These are phyloP conservation scores for Phytopythium litorale DNA, from an alignment of 352 stramenopile genomes.

Conservation along the genomic window DNA sequence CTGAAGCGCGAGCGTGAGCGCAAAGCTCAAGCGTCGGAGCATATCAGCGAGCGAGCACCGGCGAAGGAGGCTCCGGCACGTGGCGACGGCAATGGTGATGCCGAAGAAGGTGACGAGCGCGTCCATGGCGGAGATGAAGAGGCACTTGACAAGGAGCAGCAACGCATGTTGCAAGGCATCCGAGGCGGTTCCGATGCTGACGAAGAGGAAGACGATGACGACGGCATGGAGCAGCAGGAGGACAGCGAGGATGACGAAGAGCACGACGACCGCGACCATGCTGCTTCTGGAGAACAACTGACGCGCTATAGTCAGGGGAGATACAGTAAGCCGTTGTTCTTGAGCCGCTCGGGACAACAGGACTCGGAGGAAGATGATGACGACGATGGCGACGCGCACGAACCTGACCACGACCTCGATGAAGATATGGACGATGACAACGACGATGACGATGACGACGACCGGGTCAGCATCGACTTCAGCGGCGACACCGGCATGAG, in stretches of 20 bases:
- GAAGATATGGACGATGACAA: constrained; percentile 10
- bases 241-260: constrained; percentile 5
- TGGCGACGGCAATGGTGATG: constrained; percentile 12
- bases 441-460: constrained; percentile 16
- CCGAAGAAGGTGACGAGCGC: neutral
- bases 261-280: constrained; percentile 2
- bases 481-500: neutral
- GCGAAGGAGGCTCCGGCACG: neutral
- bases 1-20: constrained; percentile 3
- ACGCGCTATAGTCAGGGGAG: constrained; percentile 11
- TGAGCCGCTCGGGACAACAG: neutral
- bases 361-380: constrained; percentile 3
- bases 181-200: neutral
- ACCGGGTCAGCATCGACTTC: constrained; percentile 5
- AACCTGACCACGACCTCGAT: constrained; percentile 6
- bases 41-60: neutral
- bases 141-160: neutral
- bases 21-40: neutral
- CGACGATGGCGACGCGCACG: neutral
- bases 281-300: constrained; percentile 1
- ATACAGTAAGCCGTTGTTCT: constrained; percentile 9
- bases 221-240: neutral
- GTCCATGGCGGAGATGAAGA: constrained; percentile 5
- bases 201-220: constrained; percentile 6
- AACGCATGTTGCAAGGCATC: constrained; percentile 7